Evolutionary conservation across 768 basidiomycete genomes (phyloP).

Genomic region (Suillus weaverae): DNA sequence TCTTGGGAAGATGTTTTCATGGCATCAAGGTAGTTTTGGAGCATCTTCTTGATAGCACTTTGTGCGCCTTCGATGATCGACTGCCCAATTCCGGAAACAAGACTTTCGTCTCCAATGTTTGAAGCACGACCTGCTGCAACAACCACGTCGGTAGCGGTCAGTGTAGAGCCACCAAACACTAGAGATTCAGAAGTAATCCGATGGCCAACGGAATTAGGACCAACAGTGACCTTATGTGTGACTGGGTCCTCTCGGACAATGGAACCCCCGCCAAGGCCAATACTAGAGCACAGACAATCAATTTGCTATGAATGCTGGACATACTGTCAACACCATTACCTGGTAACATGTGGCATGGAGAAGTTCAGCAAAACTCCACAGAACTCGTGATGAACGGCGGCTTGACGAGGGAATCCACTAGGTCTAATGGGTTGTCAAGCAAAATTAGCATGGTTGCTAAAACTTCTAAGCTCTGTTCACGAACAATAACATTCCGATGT

Average conservation of each 20-base stretch:
- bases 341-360: constrained; percentile 55
- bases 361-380: constrained; percentile 63
- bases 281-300: constrained; percentile 31
- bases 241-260: constrained; percentile 38
- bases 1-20: constrained; percentile 67
- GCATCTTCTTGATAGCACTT: constrained; percentile 40
- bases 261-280: constrained; percentile 68
- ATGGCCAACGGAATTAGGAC: constrained; percentile 68
- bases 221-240: constrained; percentile 47
- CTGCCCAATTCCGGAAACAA: constrained; percentile 22
- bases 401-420: constrained; percentile 61
- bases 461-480: constrained; percentile 11
- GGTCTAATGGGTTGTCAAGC: constrained; percentile 32
- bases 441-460: neutral
- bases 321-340: constrained; percentile 20
- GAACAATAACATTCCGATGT: constrained; percentile 57
- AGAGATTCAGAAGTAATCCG: constrained; percentile 46
- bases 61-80: constrained; percentile 36
- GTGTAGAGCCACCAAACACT: constrained; percentile 54
- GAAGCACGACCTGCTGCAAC: constrained; percentile 41
- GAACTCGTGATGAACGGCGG: constrained; percentile 61
- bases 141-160: constrained; percentile 64
- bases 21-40: constrained; percentile 52
- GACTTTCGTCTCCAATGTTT: constrained; percentile 28
- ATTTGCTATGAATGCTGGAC: neutral